Evolutionary conservation across 345 rosid species (phyloP).

Genomic region (Tarenaya hassleriana): DNA sequence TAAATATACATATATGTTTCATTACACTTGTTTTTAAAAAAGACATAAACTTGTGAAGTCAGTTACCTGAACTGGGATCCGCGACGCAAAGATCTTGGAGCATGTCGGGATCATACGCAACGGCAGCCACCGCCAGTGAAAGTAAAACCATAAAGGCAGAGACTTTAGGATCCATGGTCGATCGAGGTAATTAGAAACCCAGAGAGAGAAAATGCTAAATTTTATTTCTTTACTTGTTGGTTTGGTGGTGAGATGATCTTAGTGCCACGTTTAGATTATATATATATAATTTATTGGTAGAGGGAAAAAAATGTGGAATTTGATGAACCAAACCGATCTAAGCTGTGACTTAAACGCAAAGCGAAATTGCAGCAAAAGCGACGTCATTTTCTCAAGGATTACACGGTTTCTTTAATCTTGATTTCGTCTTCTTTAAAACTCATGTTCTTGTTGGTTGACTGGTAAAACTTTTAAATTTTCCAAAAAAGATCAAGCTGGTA

Average conservation of each 20-base stretch:
- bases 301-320: no score
- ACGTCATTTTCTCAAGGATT: conserved; percentile 31
- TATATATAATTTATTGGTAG: conserved; percentile 14
- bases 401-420: no score
- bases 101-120: conserved; percentile 49
- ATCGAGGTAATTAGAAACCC: background rate
- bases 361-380: conserved; percentile 27
- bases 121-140: conserved; percentile 20
- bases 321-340: conserved; percentile 14
- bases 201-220: background rate
- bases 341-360: conserved; percentile 36
- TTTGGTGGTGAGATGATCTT: conserved; percentile 3
- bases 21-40: no score
- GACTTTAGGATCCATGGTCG: conserved; percentile 18
- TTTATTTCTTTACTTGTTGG: background rate
- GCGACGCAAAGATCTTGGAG: conserved; percentile 75
- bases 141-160: conserved; percentile 7
- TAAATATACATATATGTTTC: no score
- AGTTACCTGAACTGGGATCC: conserved; percentile 38
- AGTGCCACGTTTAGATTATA: conserved; percentile 2
- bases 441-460: no score
- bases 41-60: background rate
- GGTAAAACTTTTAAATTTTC: no score
- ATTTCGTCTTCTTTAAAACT: no score
- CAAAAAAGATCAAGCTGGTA: no score